These are phyloP conservation scores for Tolypocladium sp. DNA, from an alignment of 2,329 filamentous ascomycete genomes.

Conservation along the genomic window DNA sequence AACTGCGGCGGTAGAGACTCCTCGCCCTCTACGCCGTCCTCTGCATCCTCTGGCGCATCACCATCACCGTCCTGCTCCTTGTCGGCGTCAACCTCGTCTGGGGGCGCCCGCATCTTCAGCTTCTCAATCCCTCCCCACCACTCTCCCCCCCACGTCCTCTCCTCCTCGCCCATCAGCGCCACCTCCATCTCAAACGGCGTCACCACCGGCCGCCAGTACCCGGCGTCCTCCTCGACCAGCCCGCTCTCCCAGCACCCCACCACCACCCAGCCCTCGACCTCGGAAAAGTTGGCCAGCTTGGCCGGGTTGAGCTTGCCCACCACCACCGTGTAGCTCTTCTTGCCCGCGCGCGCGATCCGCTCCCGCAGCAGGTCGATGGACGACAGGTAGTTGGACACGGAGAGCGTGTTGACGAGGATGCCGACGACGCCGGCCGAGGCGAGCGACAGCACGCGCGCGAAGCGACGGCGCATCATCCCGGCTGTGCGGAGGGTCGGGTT, in stretches of 20 bases:
- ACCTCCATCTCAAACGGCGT: constrained; percentile 91
- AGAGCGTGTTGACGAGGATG: constrained; percentile 92
- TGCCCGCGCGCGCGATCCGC: constrained; percentile 69
- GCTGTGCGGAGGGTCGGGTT: constrained; percentile 35
- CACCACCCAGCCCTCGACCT: constrained; percentile 93
- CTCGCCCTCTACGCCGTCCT: constrained; percentile 44
- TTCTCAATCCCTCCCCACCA: constrained; percentile 84
- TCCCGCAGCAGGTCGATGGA: constrained; percentile 66
- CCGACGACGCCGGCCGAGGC: constrained; percentile 78
- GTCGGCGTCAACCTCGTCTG: constrained; percentile 14
- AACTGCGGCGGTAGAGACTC: constrained; percentile 83
- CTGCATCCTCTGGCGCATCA: constrained; percentile 21
- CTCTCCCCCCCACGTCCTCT: constrained; percentile 74
- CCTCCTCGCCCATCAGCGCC: constrained; percentile 64
- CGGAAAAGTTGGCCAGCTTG: constrained; percentile 92
- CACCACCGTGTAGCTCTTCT: constrained; percentile 94
- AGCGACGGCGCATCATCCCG: constrained; percentile 67
- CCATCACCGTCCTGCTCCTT: constrained; percentile 9
- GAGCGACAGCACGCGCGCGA: constrained; percentile 75
- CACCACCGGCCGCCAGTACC: constrained; percentile 80
- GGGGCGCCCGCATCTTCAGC: constrained; percentile 37
- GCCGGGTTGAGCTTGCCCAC: constrained; percentile 94
- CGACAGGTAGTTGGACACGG: constrained; percentile 79
- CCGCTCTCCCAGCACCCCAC: constrained; percentile 98
- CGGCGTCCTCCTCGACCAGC: constrained; percentile 70